Evolutionary conservation across 257 asterid species (phyloP).

Genomic region (Dorcoceras hygrometricum): DNA sequence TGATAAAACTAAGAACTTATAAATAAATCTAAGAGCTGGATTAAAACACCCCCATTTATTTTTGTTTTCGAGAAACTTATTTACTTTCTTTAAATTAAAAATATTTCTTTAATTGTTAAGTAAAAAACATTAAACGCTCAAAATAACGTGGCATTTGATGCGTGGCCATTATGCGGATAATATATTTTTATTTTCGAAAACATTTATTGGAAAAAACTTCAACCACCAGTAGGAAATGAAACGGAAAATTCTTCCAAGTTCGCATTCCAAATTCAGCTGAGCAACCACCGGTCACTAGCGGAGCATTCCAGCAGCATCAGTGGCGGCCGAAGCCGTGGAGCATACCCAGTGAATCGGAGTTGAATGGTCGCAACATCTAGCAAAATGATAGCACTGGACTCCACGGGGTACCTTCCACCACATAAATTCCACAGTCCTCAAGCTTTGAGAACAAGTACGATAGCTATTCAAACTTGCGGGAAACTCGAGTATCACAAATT

Average conservation of each 20-base stretch:
- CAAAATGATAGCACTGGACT: constrained; percentile 35
- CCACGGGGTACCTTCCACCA: constrained; percentile 13
- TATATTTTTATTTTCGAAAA: too few species aligned
- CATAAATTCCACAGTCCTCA: constrained; percentile 18
- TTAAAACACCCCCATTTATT: too few species aligned
- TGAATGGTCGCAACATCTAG: neutral
- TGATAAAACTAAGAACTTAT: too few species aligned
- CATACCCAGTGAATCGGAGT: neutral
- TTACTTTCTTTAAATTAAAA: too few species aligned
- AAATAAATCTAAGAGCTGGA: too few species aligned
- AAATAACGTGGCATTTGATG: neutral
- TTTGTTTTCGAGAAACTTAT: too few species aligned
- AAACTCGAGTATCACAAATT: constrained; percentile 24
- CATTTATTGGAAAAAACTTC: too few species aligned
- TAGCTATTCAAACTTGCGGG: constrained; percentile 18
- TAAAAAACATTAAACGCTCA: too few species aligned
- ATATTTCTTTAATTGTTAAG: too few species aligned
- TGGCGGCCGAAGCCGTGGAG: neutral
- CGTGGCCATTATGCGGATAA: neutral
- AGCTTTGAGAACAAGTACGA: constrained; percentile 20
- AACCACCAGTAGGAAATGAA: neutral
- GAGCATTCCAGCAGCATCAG: neutral
- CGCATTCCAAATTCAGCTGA: neutral
- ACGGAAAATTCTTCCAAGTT: neutral
- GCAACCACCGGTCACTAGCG: neutral